Conservation (phyloP, 1,284 basidiomycete genomes). For the Pisolithus thermaeus region DNA sequence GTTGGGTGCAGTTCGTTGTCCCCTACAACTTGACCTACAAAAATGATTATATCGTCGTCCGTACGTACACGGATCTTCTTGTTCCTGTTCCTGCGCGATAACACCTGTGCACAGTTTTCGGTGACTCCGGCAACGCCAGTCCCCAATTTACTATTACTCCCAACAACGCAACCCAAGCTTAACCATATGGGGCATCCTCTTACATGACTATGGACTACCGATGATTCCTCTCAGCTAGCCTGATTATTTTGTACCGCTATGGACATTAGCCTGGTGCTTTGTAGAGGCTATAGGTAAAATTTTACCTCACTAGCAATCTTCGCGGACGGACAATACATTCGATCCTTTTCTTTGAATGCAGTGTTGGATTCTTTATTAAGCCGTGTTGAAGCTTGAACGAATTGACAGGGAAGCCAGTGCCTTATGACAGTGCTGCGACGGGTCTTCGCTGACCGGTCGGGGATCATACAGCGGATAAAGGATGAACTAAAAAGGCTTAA, state of each 20-base stretch:
- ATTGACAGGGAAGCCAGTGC: too few relatives aligned
- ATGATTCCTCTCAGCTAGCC: background rate
- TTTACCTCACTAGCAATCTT: background rate
- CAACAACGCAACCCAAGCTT: background rate
- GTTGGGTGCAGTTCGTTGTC: conserved; percentile 29
- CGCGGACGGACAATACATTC: background rate
- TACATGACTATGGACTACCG: background rate
- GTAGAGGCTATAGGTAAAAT: background rate
- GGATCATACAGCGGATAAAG: too few relatives aligned
- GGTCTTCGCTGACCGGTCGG: too few relatives aligned
- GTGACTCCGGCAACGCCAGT: conserved; percentile 20
- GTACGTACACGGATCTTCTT: conserved; percentile 22
- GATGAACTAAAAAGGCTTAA: too few relatives aligned
- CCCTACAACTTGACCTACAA: conserved; percentile 25
- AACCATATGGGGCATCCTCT: background rate
- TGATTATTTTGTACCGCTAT: background rate
- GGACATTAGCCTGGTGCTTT: background rate
- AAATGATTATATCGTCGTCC: conserved; percentile 30
- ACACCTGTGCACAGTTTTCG: conserved; percentile 14
- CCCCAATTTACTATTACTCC: conserved; percentile 12
- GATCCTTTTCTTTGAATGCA: background rate
- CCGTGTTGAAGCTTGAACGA: too few relatives aligned
- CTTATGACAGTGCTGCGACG: too few relatives aligned
- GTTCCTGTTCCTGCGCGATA: conserved; percentile 4
- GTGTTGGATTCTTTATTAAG: too few relatives aligned